A percentile compares a stretch with the other conserved stretches of the same genome.
Conservation (phyloP, 2,329 filamentous ascomycete species). For the Xylariales sp. region DNA sequence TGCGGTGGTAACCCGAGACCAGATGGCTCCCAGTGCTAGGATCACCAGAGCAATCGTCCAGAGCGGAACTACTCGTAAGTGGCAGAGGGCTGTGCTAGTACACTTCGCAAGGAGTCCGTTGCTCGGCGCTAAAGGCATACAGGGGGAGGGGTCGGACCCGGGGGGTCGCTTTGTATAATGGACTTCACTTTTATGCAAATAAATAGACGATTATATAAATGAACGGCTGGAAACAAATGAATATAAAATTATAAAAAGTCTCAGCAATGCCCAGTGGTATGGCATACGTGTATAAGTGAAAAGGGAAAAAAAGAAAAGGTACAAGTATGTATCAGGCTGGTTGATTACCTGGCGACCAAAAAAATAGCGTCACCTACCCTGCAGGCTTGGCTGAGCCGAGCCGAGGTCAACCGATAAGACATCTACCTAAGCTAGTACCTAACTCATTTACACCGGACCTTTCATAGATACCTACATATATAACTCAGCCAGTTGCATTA, state of each 20-base stretch:
- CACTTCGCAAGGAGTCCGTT: slow-evolving; percentile 55
- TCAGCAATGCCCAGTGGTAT: background rate
- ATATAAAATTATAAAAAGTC: background rate
- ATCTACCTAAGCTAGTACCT: background rate
- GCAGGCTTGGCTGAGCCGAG: slow-evolving; percentile 13
- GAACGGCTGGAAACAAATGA: background rate
- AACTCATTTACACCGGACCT: too few relatives aligned
- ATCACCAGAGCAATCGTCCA: slow-evolving; percentile 57
- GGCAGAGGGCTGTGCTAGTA: slow-evolving; percentile 56
- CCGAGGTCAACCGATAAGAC: slow-evolving; percentile 9
- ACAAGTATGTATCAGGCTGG: too few relatives aligned
- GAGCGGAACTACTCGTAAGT: slow-evolving; percentile 55
- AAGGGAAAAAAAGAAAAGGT: too few relatives aligned
- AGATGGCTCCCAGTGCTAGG: slow-evolving; percentile 51
- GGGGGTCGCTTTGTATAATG: background rate
- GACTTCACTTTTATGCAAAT: background rate
- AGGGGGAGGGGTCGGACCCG: slow-evolving; percentile 4
- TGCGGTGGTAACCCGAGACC: slow-evolving; percentile 45
- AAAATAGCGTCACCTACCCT: too few relatives aligned
- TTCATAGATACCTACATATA: too few relatives aligned
- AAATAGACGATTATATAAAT: background rate
- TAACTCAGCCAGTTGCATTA: too few relatives aligned
- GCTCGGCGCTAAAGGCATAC: slow-evolving; percentile 45
- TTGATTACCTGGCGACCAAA: too few relatives aligned
- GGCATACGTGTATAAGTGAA: background rate